phyloP scores from a whole-genome alignment of 2,329 filamentous ascomycete genomes.

The Alternaria sp. region DNA sequence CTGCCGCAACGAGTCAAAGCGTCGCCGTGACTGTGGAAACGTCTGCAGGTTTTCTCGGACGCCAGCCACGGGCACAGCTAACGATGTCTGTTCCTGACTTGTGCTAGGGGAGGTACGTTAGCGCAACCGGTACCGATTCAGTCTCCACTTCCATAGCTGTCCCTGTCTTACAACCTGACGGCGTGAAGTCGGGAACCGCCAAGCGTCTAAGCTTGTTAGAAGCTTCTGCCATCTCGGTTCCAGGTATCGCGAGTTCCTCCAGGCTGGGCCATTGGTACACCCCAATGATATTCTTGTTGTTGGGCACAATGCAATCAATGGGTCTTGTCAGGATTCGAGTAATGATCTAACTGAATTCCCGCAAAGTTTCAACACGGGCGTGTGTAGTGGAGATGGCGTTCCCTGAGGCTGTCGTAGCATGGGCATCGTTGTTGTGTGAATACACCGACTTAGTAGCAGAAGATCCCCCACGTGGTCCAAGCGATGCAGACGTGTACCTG shows the following conservation, averaged over 20 bases:
- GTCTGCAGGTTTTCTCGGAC: neutral
- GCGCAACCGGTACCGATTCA: constrained; percentile 8
- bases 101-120: constrained; percentile 6
- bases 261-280: neutral
- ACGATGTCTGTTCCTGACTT: constrained; percentile 8
- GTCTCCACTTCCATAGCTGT: constrained; percentile 4
- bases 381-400: neutral
- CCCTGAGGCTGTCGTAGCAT: neutral
- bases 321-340: neutral
- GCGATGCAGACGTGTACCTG: constrained; percentile 7
- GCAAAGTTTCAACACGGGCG: neutral
- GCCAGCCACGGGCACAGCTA: constrained; percentile 8
- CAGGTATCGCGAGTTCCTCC: neutral
- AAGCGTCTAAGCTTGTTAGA: neutral
- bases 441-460: constrained; percentile 1
- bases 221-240: neutral
- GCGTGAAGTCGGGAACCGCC: neutral
- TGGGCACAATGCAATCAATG: neutral
- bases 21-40: neutral
- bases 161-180: constrained; percentile 2
- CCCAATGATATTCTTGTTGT: neutral
- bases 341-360: neutral
- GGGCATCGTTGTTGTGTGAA: constrained; percentile 5
- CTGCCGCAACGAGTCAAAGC: neutral
- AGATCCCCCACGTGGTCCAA: constrained; percentile 24